Percentiles rank a stretch among this genome's conserved stretches.
phyloP scores from a whole-genome alignment of 2,329 filamentous ascomycete genomes.

The Fusarium graminum region DNA sequence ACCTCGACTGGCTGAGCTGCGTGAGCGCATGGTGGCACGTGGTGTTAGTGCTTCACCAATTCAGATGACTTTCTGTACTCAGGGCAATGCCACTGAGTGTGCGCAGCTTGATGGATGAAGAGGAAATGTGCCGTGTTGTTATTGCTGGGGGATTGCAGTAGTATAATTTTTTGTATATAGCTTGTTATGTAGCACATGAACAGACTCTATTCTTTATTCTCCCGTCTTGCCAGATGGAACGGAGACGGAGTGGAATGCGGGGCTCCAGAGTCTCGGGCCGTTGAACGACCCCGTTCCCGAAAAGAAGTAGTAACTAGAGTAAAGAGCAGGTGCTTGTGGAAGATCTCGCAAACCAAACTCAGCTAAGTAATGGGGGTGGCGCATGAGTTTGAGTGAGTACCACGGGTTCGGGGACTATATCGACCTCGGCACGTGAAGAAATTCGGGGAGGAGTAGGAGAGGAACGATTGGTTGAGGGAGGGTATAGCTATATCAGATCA shows the following conservation, averaged over 20 bases:
- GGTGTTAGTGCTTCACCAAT: slow-evolving; percentile 75
- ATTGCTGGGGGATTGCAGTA: too few relatives aligned
- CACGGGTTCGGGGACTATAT: neutral
- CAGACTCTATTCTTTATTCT: neutral
- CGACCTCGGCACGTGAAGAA: slow-evolving; percentile 29
- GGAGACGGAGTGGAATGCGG: slow-evolving; percentile 27
- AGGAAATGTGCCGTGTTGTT: too few relatives aligned
- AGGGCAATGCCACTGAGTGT: slow-evolving; percentile 49
- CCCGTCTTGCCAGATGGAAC: neutral
- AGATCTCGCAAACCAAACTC: neutral
- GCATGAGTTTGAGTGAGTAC: too few relatives aligned
- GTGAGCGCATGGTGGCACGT: slow-evolving; percentile 78
- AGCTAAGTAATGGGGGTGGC: too few relatives aligned
- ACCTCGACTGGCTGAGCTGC: slow-evolving; percentile 78
- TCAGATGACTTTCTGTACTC: slow-evolving; percentile 70
- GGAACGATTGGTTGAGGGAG: slow-evolving; percentile 17
- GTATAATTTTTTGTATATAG: slow-evolving; percentile 20
- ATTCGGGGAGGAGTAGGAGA: slow-evolving; percentile 18
- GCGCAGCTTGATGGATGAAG: slow-evolving; percentile 33
- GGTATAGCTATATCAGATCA: too few relatives aligned
- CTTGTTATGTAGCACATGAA: slow-evolving; percentile 9
- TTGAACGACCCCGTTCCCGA: slow-evolving; percentile 12
- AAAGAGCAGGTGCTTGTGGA: slow-evolving; percentile 1
- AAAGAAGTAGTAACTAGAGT: neutral
- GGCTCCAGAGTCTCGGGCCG: slow-evolving; percentile 29